Conservation (phyloP, 345 rosid species). For the Euphorbia peplus region DNA sequence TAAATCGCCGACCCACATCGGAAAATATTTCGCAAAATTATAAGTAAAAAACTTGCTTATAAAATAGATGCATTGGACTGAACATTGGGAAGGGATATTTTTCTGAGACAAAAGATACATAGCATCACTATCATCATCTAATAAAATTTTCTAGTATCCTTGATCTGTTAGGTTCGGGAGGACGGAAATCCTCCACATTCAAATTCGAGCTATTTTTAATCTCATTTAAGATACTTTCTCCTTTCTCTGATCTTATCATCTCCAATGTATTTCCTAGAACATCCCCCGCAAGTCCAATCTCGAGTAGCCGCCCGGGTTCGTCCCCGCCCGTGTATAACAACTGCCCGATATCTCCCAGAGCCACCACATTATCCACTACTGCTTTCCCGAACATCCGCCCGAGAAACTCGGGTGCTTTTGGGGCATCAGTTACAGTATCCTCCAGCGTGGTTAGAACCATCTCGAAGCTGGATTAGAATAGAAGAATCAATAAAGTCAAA, state of each 20-base stretch:
- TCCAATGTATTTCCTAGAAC: constrained; percentile 75
- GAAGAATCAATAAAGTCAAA: too few relatives aligned
- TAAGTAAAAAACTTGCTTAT: constrained; percentile 3
- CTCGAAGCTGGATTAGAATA: constrained; percentile 51
- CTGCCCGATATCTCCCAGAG: constrained; percentile 54
- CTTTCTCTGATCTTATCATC: constrained; percentile 53
- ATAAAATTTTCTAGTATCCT: constrained; percentile 67
- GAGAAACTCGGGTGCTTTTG: constrained; percentile 83
- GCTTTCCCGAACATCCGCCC: constrained; percentile 61
- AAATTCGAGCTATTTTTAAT: constrained; percentile 50
- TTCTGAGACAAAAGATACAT: constrained; percentile 28
- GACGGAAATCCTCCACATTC: constrained; percentile 67
- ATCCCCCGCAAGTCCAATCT: constrained; percentile 77
- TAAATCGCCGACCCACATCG: constrained; percentile 17
- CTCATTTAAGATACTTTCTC: constrained; percentile 51
- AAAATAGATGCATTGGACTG: constrained; percentile 8
- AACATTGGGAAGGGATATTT: constrained; percentile 26
- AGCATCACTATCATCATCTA: constrained; percentile 42
- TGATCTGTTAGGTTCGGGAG: constrained; percentile 50
- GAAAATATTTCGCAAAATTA: constrained; percentile 31
- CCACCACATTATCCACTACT: constrained; percentile 44
- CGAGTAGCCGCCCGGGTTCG: constrained; percentile 51
- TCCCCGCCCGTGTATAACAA: constrained; percentile 69
- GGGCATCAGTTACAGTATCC: constrained; percentile 91
- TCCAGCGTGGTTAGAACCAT: constrained; percentile 65